Conservation (phyloP, 192 early-diverging fungal genomes). For the Gamsiella multidivaricata region DNA sequence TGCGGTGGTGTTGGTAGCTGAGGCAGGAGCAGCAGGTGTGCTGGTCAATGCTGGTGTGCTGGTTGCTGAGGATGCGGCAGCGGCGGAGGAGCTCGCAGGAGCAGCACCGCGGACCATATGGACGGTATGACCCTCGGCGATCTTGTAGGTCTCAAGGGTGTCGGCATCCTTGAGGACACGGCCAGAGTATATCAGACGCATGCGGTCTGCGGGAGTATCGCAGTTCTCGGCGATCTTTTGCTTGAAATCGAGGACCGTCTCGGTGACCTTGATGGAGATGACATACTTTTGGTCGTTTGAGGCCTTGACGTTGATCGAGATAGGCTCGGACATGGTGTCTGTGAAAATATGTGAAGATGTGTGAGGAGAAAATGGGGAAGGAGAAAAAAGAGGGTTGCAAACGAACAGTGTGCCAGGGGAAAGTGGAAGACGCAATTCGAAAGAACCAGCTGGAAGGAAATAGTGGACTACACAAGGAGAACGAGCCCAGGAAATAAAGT, state of each 20-base stretch:
- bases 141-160: constrained; percentile 79
- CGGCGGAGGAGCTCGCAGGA: constrained; percentile 58
- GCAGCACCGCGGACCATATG: constrained; percentile 87
- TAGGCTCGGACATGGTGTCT: constrained; percentile 62
- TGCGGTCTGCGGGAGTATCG: constrained; percentile 73
- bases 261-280: constrained; percentile 66
- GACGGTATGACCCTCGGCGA: constrained; percentile 87
- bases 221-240: constrained; percentile 72
- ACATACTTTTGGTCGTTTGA: constrained; percentile 78
- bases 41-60: constrained; percentile 43
- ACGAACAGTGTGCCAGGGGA: no score
- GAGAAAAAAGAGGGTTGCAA: no score
- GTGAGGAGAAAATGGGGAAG: constrained; percentile 1
- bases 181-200: constrained; percentile 94
- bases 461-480: no score
- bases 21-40: constrained; percentile 45
- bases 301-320: constrained; percentile 80
- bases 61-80: constrained; percentile 48
- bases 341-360: constrained; percentile 9
- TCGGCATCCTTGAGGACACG: constrained; percentile 94
- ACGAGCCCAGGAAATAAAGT: no score
- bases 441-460: no score
- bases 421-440: no score
- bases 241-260: constrained; percentile 83
- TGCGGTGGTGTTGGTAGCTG: constrained; percentile 39